Conservation (phyloP, 176 grass and related monocot species). For the Poa pratensis region DNA sequence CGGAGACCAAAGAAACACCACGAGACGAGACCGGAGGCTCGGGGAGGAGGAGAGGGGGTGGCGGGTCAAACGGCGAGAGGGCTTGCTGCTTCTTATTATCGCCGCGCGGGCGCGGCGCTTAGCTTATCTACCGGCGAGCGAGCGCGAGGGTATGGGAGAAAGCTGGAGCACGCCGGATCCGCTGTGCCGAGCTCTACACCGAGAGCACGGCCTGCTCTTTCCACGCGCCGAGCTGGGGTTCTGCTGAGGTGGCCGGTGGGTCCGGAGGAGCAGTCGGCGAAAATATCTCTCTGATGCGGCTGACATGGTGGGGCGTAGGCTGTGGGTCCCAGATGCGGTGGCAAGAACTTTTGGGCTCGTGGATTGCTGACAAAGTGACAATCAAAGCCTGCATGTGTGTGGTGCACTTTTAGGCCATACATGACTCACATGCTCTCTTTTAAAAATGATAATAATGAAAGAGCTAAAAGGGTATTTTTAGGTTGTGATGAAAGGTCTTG, state of each 20-base stretch:
- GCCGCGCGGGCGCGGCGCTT: not conserved
- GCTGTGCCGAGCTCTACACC: constrained; percentile 17
- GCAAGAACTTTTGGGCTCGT: not conserved
- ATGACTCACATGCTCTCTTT: not conserved
- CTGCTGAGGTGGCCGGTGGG: constrained; percentile 31
- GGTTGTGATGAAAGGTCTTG: too few relatives aligned
- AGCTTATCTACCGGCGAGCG: not conserved
- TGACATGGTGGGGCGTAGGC: not conserved
- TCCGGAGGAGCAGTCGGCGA: not conserved
- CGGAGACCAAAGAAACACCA: not conserved
- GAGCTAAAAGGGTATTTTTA: too few relatives aligned
- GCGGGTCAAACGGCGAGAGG: constrained; percentile 6
- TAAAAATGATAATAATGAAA: too few relatives aligned
- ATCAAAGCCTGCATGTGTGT: not conserved
- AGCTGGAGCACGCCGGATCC: not conserved
- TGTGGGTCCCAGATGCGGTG: not conserved
- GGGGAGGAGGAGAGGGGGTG: not conserved
- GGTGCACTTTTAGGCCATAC: not conserved
- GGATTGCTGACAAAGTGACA: not conserved
- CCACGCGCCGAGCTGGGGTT: constrained; percentile 7
- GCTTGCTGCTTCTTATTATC: not conserved
- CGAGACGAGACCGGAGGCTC: not conserved
- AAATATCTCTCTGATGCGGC: constrained; percentile 48
- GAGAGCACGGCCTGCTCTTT: not conserved
- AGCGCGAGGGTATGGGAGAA: not conserved